Evolutionary conservation across 306 rosid species (phyloP), one percentile per base, ranked within the genome.

Genomic region (Vicia faba): DNA sequence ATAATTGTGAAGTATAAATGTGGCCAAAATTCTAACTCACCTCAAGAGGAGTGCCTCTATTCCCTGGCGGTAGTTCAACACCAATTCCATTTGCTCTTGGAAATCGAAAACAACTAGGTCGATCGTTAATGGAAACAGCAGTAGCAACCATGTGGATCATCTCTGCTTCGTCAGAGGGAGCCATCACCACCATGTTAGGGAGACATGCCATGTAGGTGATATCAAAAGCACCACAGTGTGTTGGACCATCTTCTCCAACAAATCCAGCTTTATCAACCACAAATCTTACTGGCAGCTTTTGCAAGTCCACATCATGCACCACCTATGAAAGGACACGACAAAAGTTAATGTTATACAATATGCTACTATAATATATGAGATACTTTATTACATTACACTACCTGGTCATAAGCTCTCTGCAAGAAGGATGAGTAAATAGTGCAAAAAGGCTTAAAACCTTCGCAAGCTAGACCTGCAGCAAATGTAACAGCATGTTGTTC

Each of bases 401-500:
- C 96, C 89, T 92, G 98, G 72, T 89, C 98, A 72, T 89, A 92
- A 60, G 93, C 98, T 79, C 96, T 83, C 71, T 92, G 98, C 81
- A 92, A 53, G 81, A 92, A 92, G 12, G 98, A 87, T 4, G 98
- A 92, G 83, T 92, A 89, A 57, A 92, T 87, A 46, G 88, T 85
- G 61, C 95, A 89, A 71, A 92, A 86, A 15, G 96, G 96, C 82
- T 92, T 89, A 18, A 92, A 53, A 20, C 98, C 98, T 75, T 89
- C 98, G 54, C 89, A 83, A 66, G 96, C 91, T 51, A 92, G 78
- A 70, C 98, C 98, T 2, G 96, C 98, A 14, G 96, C 98, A 83
- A 92, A 92, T 59, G 96, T 92, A 75, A 92, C 93, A n/a, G 95
- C 98, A 73, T 92, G 98, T 54, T 92, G 96, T 78, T 92, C 96